A percentile compares a stretch with the other conserved stretches of the same genome.
phyloP scores from a whole-genome alignment of 2,329 filamentous ascomycete species.

The Colletotrichum liriopes region DNA sequence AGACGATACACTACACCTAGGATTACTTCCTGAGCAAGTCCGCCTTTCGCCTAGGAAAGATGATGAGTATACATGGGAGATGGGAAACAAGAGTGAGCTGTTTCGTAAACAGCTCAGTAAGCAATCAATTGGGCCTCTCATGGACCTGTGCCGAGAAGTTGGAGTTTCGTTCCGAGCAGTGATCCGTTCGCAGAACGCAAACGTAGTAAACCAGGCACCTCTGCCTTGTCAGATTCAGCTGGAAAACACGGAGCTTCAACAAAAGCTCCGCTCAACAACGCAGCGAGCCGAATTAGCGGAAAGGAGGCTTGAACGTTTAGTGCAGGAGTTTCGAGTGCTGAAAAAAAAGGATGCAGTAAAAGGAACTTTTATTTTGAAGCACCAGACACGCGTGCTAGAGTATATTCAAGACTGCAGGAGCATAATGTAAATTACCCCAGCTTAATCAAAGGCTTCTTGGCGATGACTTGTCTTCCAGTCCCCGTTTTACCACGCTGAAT shows the following conservation, averaged over 20 bases:
- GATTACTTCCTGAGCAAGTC: background rate
- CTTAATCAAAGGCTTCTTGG: too few species aligned
- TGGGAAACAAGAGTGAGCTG: background rate
- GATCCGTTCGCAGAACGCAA: background rate
- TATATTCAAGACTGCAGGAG: background rate
- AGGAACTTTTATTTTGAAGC: background rate
- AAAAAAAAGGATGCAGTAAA: background rate
- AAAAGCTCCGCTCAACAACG: background rate
- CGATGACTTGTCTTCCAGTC: too few species aligned
- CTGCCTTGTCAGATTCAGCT: background rate
- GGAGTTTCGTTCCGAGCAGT: background rate
- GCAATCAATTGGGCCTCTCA: conserved; percentile 1
- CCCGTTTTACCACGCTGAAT: too few species aligned
- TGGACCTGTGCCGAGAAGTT: conserved; percentile 1
- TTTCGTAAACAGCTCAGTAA: conserved; percentile 10
- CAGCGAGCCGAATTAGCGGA: background rate
- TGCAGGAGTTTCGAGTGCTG: background rate
- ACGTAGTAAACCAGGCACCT: background rate
- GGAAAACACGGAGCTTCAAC: background rate
- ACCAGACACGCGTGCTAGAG: background rate
- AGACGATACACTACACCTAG: background rate
- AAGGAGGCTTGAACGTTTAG: conserved; percentile 2
- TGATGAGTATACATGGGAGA: background rate
- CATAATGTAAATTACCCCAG: background rate
- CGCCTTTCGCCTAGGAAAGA: background rate